Evolutionary conservation across 352 stramenopile species (phyloP), one percentile per base, ranked within the genome.

Genomic region (Phytophthora ramorum): DNA sequence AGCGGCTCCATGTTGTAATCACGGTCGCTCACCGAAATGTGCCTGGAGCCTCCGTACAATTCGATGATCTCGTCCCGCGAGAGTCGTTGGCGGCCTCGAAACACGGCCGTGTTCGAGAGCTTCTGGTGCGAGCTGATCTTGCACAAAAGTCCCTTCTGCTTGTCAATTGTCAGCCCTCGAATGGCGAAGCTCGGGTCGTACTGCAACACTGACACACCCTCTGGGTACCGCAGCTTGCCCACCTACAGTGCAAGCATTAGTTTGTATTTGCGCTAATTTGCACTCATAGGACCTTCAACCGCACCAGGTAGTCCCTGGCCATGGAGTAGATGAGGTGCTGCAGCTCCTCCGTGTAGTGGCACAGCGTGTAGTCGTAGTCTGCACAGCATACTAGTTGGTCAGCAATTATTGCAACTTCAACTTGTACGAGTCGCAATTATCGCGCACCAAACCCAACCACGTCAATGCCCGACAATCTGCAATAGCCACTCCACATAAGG

Each of bases 281-380:
- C 22, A 49, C 34, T 7, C 44, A 20, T 40, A 4, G 8, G 26
- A 51, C 5, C 7, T 3, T 6, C 17, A 48, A 53, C 35, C 19
- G 12, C 28, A 97, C 94, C 69, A 98, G 68, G 35, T 92, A 82
- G 43, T 94, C 87, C 19, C 93, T 73, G 13, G 93, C 90, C 91
- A 97, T 97, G 20, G 87, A 75, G 71, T 98, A 98, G 65, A 98
- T 98, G 22, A 98, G 83, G 22, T 93, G 78, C 63, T 98, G 82
- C 5, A 98, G 73, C 67, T 97, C 85, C 45, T 96, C 81, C 1
- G 79, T 97, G 77, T 98, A 98, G 46, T 97, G 94, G 13, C 95
- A 95, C 7, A 98, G 71, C 32, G 93, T 98, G 71, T 98, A 98
- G 74, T 98, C 95, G 56, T 97, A 98, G 68, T 98, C 95, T 92